A percentile compares a stretch with the other conserved stretches of the same genome.
Conservation (phyloP, 2,329 filamentous ascomycete genomes). For the Colletotrichum incanum region DNA sequence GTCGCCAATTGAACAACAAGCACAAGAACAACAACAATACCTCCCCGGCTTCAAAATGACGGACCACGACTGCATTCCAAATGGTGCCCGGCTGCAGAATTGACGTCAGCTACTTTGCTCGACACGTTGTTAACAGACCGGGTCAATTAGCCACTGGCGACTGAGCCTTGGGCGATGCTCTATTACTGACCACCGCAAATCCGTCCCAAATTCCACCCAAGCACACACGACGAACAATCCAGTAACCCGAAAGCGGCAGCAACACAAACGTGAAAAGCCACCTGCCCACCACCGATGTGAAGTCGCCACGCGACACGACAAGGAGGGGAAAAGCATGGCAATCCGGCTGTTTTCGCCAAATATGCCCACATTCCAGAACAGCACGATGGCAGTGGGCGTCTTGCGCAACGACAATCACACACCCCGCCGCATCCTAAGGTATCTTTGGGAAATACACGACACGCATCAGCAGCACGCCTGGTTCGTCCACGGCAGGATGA, state of each 20-base stretch:
- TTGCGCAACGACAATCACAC: slow-evolving; percentile 11
- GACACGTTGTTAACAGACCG: not conserved
- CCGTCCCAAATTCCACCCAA: not conserved
- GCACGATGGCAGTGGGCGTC: not conserved
- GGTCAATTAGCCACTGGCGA: not conserved
- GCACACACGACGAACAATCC: not conserved
- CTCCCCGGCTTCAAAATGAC: not conserved
- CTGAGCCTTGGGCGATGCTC: not conserved
- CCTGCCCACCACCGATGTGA: not conserved
- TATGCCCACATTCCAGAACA: not conserved
- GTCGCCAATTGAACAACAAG: not conserved
- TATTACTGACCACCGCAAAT: too few relatives aligned
- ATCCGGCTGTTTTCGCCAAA: slow-evolving; percentile 1
- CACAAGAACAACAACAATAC: not conserved
- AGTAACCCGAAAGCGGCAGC: slow-evolving; percentile 7
- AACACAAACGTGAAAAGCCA: slow-evolving; percentile 3
- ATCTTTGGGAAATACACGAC: not conserved
- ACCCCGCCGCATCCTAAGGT: not conserved
- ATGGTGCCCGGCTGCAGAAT: not conserved
- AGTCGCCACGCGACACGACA: not conserved
- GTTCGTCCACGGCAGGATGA: slow-evolving; percentile 18
- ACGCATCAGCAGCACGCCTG: slow-evolving; percentile 5
- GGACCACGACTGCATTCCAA: not conserved
- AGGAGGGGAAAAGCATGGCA: not conserved
- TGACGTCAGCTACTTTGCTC: not conserved